phyloP scores from a whole-genome alignment of 768 basidiomycete species.

The Lentinula detonsa region DNA sequence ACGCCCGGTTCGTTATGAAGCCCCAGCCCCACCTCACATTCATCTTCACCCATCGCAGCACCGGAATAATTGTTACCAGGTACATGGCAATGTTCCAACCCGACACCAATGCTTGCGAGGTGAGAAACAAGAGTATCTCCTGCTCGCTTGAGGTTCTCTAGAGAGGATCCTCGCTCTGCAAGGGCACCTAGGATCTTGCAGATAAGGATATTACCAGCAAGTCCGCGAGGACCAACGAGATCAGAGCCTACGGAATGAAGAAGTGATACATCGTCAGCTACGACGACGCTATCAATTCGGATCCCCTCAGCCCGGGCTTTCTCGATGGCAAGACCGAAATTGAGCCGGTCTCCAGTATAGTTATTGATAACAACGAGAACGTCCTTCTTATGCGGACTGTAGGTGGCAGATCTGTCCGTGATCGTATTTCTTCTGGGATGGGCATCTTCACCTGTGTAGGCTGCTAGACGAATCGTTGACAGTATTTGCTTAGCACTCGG shows the following conservation, averaged over 20 bases:
- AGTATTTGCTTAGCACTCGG: constrained; percentile 56
- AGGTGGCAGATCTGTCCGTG: background rate
- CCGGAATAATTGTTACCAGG: constrained; percentile 26
- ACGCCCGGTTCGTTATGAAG: constrained; percentile 52
- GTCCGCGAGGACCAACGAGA: constrained; percentile 43
- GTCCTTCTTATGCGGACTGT: constrained; percentile 14
- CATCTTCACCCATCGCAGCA: constrained; percentile 16
- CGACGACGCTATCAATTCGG: constrained; percentile 39
- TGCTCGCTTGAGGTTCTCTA: constrained; percentile 25
- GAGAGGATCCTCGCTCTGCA: constrained; percentile 30
- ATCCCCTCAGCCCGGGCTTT: constrained; percentile 34
- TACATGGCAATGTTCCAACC: constrained; percentile 52
- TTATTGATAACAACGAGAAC: constrained; percentile 39
- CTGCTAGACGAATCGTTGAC: constrained; percentile 41
- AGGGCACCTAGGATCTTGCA: constrained; percentile 54
- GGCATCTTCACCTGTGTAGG: constrained; percentile 21
- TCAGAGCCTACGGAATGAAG: constrained; percentile 15
- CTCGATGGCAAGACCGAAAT: constrained; percentile 53
- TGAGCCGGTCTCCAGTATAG: constrained; percentile 51
- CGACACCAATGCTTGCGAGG: constrained; percentile 30
- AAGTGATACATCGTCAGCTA: constrained; percentile 53
- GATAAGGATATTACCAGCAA: constrained; percentile 41
- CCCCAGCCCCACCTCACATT: constrained; percentile 46
- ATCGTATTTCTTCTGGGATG: background rate
- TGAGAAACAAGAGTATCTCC: constrained; percentile 28